phyloP scores from a whole-genome alignment of 345 rosid species.

The Punica granatum region DNA sequence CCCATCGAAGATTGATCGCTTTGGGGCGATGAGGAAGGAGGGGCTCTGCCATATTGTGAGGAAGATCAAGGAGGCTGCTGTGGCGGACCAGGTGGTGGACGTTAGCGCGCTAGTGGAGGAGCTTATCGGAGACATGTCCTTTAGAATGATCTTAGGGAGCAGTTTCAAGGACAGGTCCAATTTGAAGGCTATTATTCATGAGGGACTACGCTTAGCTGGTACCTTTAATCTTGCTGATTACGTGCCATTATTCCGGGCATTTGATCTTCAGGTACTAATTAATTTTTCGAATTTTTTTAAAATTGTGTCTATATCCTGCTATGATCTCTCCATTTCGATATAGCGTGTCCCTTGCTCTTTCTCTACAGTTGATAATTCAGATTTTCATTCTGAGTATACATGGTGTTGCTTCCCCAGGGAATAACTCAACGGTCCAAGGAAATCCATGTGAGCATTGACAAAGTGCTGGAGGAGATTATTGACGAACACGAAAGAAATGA shows the following conservation, averaged over 20 bases:
- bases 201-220: not conserved
- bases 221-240: slow-evolving; percentile 5
- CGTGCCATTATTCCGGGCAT: slow-evolving; percentile 5
- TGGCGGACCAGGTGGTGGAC: not conserved
- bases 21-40: slow-evolving; percentile 13
- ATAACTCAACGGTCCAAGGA: not conserved
- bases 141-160: slow-evolving; percentile 6
- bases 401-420: not conserved
- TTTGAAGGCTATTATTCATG: not conserved
- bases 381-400: too few relatives aligned
- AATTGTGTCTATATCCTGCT: too few relatives aligned
- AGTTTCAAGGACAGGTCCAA: not conserved
- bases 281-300: too few relatives aligned
- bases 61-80: slow-evolving; percentile 1
- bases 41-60: not conserved
- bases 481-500: slow-evolving; percentile 3
- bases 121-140: not conserved
- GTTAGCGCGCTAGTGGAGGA: not conserved
- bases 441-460: not conserved
- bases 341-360: too few relatives aligned
- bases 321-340: too few relatives aligned
- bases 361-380: too few relatives aligned
- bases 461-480: slow-evolving; percentile 1
- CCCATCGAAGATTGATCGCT: slow-evolving; percentile 14
- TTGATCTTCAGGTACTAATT: slow-evolving; percentile 8